Evolutionary conservation across 2,329 filamentous ascomycete species (phyloP).

Genomic region (Fusarium sp.): DNA sequence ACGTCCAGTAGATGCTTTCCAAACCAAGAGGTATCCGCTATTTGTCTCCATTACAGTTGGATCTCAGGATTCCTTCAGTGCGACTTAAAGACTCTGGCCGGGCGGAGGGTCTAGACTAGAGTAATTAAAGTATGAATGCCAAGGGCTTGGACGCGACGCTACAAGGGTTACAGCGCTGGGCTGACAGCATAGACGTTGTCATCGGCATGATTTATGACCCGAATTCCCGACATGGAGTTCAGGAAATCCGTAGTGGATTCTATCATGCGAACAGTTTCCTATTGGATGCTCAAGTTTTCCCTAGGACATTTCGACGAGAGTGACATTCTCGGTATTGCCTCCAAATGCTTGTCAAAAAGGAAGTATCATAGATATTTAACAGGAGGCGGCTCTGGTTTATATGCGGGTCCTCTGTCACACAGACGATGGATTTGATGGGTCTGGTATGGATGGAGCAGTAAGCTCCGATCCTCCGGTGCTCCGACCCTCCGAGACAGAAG

Average conservation of each 20-base stretch:
- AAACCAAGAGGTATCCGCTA: not conserved
- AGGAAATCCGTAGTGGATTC: not conserved
- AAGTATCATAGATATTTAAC: slow-evolving; percentile 24
- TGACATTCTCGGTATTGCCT: not conserved
- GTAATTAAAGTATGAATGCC: slow-evolving; percentile 1
- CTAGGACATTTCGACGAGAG: not conserved
- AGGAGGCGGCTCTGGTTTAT: slow-evolving; percentile 1
- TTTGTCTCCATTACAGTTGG: not conserved
- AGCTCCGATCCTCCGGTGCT: not conserved
- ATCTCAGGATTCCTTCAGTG: not conserved
- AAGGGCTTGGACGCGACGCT: slow-evolving; percentile 11
- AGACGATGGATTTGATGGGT: not conserved
- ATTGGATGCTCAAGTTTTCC: slow-evolving; percentile 1
- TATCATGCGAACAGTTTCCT: not conserved
- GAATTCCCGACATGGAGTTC: slow-evolving; percentile 10
- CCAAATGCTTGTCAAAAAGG: slow-evolving; percentile 1
- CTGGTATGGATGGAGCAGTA: not conserved
- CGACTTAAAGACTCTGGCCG: not conserved
- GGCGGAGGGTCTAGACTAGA: not conserved
- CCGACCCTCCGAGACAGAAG: not conserved
- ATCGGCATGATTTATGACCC: slow-evolving; percentile 30
- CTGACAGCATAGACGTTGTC: slow-evolving; percentile 8
- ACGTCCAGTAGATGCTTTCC: not conserved
- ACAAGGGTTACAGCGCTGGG: slow-evolving; percentile 16
- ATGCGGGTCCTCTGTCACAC: not conserved